Conservation (phyloP, 202 grass and related monocot species). For the Dendrocalamus latiflorus region DNA sequence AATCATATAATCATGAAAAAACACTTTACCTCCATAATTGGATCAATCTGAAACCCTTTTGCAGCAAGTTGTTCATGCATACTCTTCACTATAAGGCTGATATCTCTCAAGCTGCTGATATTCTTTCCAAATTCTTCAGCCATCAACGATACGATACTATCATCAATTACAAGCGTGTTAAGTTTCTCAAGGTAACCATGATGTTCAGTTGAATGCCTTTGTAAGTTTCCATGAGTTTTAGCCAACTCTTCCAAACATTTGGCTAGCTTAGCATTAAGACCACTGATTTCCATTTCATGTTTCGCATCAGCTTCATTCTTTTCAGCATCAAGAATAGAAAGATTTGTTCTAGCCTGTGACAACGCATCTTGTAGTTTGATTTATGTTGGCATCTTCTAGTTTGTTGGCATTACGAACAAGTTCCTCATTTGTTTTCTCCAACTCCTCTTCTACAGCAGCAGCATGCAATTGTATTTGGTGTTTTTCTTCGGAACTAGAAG, state of each 20-base stretch:
- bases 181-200: conserved; percentile 65
- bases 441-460: conserved; percentile 58
- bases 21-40: conserved; percentile 62
- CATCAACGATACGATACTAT: conserved; percentile 48
- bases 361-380: too few species aligned
- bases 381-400: too few species aligned
- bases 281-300: conserved; percentile 51
- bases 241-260: conserved; percentile 65
- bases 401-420: conserved; percentile 46
- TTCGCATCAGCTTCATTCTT: conserved; percentile 59
- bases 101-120: conserved; percentile 55
- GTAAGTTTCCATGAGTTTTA: conserved; percentile 52
- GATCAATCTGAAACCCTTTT: conserved; percentile 50
- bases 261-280: conserved; percentile 58
- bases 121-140: conserved; percentile 74
- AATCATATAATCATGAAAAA: not conserved
- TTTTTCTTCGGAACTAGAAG: conserved; percentile 71
- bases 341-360: conserved; percentile 48
- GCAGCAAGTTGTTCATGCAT: conserved; percentile 73
- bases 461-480: conserved; percentile 44
- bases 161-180: conserved; percentile 52
- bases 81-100: conserved; percentile 62
- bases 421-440: conserved; percentile 81
- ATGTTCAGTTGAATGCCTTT: conserved; percentile 57
- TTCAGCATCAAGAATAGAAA: conserved; percentile 48